Evolutionary conservation across 306 rosid species (phyloP).

Genomic region (Pueraria montana): DNA sequence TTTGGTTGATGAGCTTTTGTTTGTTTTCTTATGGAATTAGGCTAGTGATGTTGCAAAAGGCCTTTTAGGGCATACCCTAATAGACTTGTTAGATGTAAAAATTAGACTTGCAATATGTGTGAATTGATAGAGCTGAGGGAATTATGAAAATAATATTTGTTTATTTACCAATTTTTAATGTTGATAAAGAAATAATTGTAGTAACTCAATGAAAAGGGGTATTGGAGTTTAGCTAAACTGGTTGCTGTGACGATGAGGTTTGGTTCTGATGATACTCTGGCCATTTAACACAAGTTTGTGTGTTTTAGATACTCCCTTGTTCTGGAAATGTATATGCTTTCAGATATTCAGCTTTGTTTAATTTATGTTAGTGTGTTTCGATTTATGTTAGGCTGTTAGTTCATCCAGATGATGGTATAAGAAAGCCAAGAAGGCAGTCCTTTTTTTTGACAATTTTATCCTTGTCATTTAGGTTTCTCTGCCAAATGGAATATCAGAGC

Average conservation of each 20-base stretch:
- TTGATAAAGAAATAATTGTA: background rate
- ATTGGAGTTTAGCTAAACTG: background rate
- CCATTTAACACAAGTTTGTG: slow-evolving; percentile 10
- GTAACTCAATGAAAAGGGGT: background rate
- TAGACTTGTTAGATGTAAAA: background rate
- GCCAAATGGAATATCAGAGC: background rate
- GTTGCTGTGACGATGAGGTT: background rate
- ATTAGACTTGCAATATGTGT: background rate
- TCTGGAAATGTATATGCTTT: background rate
- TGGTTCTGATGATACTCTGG: background rate
- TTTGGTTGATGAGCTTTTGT: background rate
- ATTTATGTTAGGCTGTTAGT: no score
- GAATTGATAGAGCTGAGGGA: background rate
- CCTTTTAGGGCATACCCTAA: slow-evolving; percentile 25
- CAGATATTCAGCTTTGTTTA: background rate
- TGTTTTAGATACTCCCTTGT: background rate
- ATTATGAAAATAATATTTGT: background rate
- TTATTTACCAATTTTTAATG: background rate
- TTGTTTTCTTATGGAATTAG: background rate
- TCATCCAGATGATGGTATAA: background rate
- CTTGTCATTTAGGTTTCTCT: background rate
- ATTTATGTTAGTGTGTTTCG: background rate
- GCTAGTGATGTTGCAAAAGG: background rate
- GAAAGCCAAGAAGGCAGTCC: background rate
- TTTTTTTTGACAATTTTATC: background rate